These are phyloP conservation scores for Drechslerella dactyloides DNA, from an alignment of 2,329 filamentous ascomycete genomes.

Conservation along the genomic window DNA sequence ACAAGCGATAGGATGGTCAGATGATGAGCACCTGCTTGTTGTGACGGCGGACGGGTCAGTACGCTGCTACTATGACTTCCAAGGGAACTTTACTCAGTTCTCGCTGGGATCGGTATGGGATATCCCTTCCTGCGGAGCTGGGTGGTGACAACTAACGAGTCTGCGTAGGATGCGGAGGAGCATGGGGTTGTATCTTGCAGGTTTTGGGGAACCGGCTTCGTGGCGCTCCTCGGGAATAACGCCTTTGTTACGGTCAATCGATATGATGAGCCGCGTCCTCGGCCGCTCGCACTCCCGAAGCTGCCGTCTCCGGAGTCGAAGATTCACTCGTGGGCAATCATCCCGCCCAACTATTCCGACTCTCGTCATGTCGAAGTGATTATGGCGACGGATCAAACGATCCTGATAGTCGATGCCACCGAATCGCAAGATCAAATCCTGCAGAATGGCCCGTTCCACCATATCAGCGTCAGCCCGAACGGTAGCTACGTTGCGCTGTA, in stretches of 20 bases:
- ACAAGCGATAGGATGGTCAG: constrained; percentile 91
- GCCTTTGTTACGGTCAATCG: constrained; percentile 82
- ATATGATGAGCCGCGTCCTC: constrained; percentile 89
- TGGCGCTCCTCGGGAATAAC: constrained; percentile 88
- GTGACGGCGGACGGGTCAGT: constrained; percentile 89
- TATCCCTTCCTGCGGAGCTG: background rate
- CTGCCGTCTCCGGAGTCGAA: constrained; percentile 65
- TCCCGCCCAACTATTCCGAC: constrained; percentile 84
- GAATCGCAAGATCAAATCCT: constrained; percentile 91
- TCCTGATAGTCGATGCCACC: constrained; percentile 83
- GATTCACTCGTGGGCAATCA: constrained; percentile 86
- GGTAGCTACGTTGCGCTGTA: constrained; percentile 88
- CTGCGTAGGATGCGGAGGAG: constrained; percentile 74
- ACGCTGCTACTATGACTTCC: constrained; percentile 86
- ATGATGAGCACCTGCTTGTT: constrained; percentile 88
- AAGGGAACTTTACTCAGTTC: constrained; percentile 94
- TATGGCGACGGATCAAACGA: constrained; percentile 80
- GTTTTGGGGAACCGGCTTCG: constrained; percentile 92
- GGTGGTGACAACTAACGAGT: constrained; percentile 15
- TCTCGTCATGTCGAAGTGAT: constrained; percentile 93
- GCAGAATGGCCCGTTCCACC: constrained; percentile 88
- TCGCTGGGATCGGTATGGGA: constrained; percentile 70
- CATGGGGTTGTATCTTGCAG: constrained; percentile 85
- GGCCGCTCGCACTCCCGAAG: constrained; percentile 72
- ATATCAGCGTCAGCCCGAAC: constrained; percentile 89